Evolutionary conservation across 2,329 filamentous ascomycete species (phyloP).

Genomic region (Colletotrichum sp.): DNA sequence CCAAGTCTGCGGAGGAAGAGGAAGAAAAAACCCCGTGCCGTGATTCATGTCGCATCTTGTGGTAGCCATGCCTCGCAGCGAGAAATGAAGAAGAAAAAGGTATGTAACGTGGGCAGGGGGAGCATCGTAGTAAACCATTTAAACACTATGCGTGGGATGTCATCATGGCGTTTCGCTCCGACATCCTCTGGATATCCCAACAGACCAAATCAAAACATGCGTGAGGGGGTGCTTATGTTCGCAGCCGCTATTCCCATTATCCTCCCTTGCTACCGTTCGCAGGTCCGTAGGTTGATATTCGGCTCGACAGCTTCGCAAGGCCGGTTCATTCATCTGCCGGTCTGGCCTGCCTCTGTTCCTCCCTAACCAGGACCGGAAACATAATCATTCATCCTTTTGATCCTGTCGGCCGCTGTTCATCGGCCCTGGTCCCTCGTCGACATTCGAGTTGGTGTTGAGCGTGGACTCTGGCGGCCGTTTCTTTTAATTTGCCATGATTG

Average conservation of each 20-base stretch:
- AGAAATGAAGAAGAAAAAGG: neutral
- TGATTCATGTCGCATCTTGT: neutral
- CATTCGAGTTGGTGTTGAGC: neutral
- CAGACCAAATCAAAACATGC: neutral
- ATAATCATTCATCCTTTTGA: neutral
- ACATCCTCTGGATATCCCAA: constrained; percentile 23
- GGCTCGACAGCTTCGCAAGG: neutral
- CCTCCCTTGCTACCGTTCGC: neutral
- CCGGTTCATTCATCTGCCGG: neutral
- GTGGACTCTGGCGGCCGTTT: neutral
- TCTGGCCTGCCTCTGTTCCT: neutral
- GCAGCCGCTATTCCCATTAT: neutral
- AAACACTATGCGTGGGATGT: constrained; percentile 18
- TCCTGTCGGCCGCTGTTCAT: neutral
- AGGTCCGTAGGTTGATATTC: neutral
- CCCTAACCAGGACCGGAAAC: neutral
- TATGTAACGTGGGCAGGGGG: neutral
- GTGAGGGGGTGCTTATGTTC: neutral
- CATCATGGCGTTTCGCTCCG: constrained; percentile 12
- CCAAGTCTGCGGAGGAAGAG: neutral
- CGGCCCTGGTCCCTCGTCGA: neutral
- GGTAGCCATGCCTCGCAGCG: neutral
- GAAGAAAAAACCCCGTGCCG: neutral
- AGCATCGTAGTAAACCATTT: neutral
- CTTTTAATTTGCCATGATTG: neutral